These are phyloP conservation scores for Clonostachys solani DNA, from an alignment of 2,329 filamentous ascomycete genomes.

Conservation along the genomic window DNA sequence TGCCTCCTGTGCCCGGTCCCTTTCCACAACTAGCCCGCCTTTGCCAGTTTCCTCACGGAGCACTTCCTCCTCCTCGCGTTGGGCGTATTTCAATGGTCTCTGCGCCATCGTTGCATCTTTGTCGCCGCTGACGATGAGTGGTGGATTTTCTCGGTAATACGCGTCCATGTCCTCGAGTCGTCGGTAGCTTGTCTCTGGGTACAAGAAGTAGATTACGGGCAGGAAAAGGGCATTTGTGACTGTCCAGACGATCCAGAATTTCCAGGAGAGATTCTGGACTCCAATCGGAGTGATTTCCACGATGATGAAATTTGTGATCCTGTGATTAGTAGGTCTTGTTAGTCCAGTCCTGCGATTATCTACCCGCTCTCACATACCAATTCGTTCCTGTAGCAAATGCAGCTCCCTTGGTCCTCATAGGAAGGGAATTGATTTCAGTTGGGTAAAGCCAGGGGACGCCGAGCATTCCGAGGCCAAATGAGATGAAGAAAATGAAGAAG, in stretches of 20 bases:
- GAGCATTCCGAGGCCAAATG: constrained; percentile 4
- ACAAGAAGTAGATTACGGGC: constrained; percentile 42
- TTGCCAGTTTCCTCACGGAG: too few species aligned
- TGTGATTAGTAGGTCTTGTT: not conserved
- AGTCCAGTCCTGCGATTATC: not conserved
- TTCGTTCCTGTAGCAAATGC: constrained; percentile 4
- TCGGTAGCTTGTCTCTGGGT: constrained; percentile 23
- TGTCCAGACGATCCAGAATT: constrained; percentile 48
- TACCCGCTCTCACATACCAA: constrained; percentile 1
- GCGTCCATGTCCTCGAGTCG: too few species aligned
- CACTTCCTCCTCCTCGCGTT: too few species aligned
- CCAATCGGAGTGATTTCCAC: constrained; percentile 28
- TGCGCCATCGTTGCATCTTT: too few species aligned
- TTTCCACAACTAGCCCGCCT: too few species aligned
- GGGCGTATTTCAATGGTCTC: too few species aligned
- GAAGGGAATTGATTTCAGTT: constrained; percentile 3
- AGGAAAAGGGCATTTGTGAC: constrained; percentile 40
- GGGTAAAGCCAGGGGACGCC: not conserved
- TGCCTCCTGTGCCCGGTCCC: too few species aligned
- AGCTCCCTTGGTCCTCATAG: constrained; percentile 4
- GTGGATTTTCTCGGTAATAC: too few species aligned
- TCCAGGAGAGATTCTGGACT: constrained; percentile 40
- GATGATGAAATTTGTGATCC: constrained; percentile 9
- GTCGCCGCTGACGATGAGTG: too few species aligned
- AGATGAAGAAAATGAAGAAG: constrained; percentile 2